Conservation (phyloP, 208 protist genomes). For the Endotrypanum monterogeii region DNA sequence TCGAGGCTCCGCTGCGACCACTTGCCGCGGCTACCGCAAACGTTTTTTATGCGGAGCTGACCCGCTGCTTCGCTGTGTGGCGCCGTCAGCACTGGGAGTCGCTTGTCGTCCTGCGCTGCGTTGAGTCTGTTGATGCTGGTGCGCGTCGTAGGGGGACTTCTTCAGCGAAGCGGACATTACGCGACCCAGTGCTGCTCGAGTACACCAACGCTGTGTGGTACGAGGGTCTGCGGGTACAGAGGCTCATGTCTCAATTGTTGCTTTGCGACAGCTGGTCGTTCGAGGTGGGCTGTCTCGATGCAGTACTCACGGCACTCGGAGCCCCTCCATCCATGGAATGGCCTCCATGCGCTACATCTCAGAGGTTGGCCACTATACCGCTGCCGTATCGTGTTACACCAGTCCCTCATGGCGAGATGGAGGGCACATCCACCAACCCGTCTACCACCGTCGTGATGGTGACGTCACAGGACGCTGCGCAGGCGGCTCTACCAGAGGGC, state of each 20-base stretch:
- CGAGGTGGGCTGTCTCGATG: constrained; percentile 7
- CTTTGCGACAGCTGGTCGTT: constrained; percentile 21
- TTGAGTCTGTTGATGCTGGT: not conserved
- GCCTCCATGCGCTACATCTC: not conserved
- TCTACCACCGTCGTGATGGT: not conserved
- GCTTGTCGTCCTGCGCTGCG: constrained; percentile 21
- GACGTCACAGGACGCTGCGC: not conserved
- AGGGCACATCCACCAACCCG: not conserved
- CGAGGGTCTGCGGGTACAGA: constrained; percentile 69
- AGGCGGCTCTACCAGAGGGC: not conserved
- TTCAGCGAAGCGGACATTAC: constrained; percentile 5
- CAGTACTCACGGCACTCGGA: constrained; percentile 13
- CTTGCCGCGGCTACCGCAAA: constrained; percentile 12
- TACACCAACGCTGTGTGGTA: constrained; percentile 44
- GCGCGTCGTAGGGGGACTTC: not conserved
- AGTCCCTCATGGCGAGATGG: not conserved
- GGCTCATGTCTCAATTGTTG: constrained; percentile 55
- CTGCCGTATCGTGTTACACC: not conserved
- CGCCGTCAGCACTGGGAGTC: constrained; percentile 37
- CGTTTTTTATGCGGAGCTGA: constrained; percentile 35
- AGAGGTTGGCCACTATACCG: not conserved
- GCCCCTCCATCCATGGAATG: constrained; percentile 3
- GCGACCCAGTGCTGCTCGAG: constrained; percentile 20
- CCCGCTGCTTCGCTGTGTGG: constrained; percentile 32
- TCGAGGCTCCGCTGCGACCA: constrained; percentile 30